These are phyloP conservation scores for Rhytidiadelphus loreus DNA, from an alignment of 225 moss, liverwort and hornwort genomes.

Conservation along the genomic window DNA sequence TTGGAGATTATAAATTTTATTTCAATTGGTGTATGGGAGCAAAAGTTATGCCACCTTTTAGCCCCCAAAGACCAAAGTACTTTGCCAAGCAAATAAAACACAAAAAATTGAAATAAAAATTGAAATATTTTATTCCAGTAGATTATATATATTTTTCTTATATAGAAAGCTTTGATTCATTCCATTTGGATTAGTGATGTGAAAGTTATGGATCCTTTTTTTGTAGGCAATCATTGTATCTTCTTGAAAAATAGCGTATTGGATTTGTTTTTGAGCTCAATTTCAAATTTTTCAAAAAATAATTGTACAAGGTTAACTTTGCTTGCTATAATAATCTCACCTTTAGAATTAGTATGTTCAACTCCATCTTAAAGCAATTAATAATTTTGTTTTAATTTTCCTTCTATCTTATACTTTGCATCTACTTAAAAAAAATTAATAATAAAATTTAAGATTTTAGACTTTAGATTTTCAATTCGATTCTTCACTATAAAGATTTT, in stretches of 20 bases:
- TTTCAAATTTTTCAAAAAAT: fast-evolving
- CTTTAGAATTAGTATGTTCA: not conserved
- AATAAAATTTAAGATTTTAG: not conserved
- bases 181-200: not conserved
- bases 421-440: not conserved
- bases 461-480: not conserved
- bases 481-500: no score
- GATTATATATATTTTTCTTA: not conserved
- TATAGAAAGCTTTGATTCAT: fast-evolving
- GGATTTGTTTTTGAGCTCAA: not conserved
- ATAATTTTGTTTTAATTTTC: not conserved
- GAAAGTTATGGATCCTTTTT: no score
- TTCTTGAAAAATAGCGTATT: fast-evolving
- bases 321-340: not conserved
- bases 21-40: not conserved
- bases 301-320: not conserved
- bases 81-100: not conserved
- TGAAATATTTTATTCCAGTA: not conserved
- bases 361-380: not conserved
- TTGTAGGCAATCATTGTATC: fast-evolving
- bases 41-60: not conserved
- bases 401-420: not conserved
- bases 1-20: not conserved
- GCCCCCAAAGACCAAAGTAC: fast-evolving
- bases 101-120: not conserved